Conservation (phyloP, 805 yeast genomes). For the Brettanomyces naardenensis region DNA sequence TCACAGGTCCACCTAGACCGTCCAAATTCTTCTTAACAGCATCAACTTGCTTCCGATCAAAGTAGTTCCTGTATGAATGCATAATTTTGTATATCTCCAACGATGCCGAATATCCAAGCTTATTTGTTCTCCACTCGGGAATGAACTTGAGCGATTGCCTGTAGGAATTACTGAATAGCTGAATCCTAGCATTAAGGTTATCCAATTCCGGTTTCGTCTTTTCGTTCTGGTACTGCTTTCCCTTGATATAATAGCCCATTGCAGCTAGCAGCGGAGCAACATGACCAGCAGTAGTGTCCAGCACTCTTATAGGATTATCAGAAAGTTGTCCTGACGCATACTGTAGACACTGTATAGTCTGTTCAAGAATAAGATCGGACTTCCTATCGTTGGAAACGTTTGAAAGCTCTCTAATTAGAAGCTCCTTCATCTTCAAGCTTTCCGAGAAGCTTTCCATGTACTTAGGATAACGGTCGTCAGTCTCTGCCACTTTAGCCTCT, state of each 20-base stretch:
- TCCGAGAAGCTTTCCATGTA: constrained; percentile 15
- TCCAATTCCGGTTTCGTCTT: constrained; percentile 11
- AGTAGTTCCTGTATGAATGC: constrained; percentile 10
- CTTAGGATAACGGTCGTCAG: constrained; percentile 13
- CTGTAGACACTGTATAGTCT: neutral
- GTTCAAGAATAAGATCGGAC: neutral
- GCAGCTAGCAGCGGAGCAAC: constrained; percentile 20
- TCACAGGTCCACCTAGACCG: too few species aligned
- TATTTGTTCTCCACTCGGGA: constrained; percentile 2
- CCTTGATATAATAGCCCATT: constrained; percentile 17
- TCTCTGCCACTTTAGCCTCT: constrained; percentile 12
- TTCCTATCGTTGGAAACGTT: neutral
- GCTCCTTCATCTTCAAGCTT: constrained; percentile 14
- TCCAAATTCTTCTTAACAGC: neutral
- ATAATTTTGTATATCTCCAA: constrained; percentile 9
- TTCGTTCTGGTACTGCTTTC: constrained; percentile 8
- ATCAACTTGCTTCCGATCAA: constrained; percentile 1
- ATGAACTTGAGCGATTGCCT: constrained; percentile 8
- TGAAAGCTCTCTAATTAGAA: constrained; percentile 9
- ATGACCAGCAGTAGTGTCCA: neutral
- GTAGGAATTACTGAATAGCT: constrained; percentile 14
- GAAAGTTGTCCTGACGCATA: neutral
- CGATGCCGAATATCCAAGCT: constrained; percentile 10
- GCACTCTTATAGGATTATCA: neutral
- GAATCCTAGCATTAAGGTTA: constrained; percentile 12